Evolutionary conservation across 768 basidiomycete species (phyloP), one percentile per base, ranked within the genome.

Genomic region (Paxillus ammoniavirescens): DNA sequence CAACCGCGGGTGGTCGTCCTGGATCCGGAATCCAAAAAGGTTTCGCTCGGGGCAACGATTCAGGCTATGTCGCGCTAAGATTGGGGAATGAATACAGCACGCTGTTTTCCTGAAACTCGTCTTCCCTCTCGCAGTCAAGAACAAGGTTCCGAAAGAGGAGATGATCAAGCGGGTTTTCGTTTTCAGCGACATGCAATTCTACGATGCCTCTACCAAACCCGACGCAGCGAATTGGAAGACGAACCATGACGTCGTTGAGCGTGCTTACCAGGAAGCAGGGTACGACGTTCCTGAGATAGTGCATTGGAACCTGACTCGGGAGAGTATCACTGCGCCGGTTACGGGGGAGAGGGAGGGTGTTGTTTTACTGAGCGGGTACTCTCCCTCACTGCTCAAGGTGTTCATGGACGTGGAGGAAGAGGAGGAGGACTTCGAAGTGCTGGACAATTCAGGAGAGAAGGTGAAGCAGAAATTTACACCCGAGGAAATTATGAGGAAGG

Each of bases 131-230:
- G 87, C 87, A 7, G 60, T 80, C 52, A 60, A 73, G 64, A 69
- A 85, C 58, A 73, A 81, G 0, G 69, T 91, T 15, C 72, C 73
- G 48, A 78, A 75, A 52, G 85, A 85, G 47, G 80, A 89, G 44
- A 89, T 90, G 87, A 78, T 90, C 71, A 83, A 86, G 71, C 79
- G 84, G 5, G 69, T 90, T 0, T 89, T 91, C 63, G 76, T 90
- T 40, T 90, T 91, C 65, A 81, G 82, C 3, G 87, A 90, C 63
- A 89, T 90, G 88, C 87, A 89, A 68, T 90, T 90, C 57, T 84
- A 89, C 61, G 12, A 8, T 1, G 58, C 60, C 3, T 1, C 2
- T 4, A 17, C 17, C 2, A 5, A 6, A 4, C 63, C 68, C 30
- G 30, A 48, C 2, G 0, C 9, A 3, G 47, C 40, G 2, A 35